These are phyloP conservation scores for Acer negundo DNA, from an alignment of 345 rosid species.

Conservation along the genomic window DNA sequence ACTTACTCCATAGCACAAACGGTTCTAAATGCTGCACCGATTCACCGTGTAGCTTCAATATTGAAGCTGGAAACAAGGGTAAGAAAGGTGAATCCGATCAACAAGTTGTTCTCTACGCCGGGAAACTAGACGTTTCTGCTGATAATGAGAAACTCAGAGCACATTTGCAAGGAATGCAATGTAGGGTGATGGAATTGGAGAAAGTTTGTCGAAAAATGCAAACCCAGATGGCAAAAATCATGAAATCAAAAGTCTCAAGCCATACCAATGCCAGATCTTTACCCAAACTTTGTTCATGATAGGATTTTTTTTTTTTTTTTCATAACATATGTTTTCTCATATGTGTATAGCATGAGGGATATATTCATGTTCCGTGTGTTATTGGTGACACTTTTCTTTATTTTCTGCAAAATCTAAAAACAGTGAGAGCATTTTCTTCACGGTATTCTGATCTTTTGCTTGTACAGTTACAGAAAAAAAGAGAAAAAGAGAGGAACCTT, in stretches of 20 bases:
- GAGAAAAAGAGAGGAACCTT: conserved; percentile 17
- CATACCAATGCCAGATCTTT: conserved; percentile 57
- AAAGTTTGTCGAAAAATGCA: conserved; percentile 84
- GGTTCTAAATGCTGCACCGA: conserved; percentile 12
- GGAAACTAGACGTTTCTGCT: conserved; percentile 43
- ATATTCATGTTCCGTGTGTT: not conserved
- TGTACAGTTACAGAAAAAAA: conserved; percentile 43
- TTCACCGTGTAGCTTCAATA: conserved; percentile 29
- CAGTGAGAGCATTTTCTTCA: conserved; percentile 9
- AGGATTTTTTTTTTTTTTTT: not conserved
- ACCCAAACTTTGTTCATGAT: conserved; percentile 85
- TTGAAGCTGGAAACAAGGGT: conserved; percentile 23
- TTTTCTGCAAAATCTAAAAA: conserved; percentile 25
- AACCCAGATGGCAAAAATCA: conserved; percentile 68
- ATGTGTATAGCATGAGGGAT: conserved; percentile 29
- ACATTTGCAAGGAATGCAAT: conserved; percentile 80
- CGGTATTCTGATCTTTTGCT: conserved; percentile 16
- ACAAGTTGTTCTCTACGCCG: conserved; percentile 47
- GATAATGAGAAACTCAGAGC: conserved; percentile 57
- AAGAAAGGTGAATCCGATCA: conserved; percentile 27
- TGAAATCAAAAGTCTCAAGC: conserved; percentile 56
- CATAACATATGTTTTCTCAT: conserved; percentile 11
- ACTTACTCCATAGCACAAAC: conserved; percentile 33
- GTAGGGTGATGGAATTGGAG: conserved; percentile 84
- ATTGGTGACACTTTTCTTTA: conserved; percentile 8